Percentiles rank a stretch among this genome's conserved stretches.
Conservation (phyloP, 176 grass and related monocot species). For the Avena atlantica region DNA sequence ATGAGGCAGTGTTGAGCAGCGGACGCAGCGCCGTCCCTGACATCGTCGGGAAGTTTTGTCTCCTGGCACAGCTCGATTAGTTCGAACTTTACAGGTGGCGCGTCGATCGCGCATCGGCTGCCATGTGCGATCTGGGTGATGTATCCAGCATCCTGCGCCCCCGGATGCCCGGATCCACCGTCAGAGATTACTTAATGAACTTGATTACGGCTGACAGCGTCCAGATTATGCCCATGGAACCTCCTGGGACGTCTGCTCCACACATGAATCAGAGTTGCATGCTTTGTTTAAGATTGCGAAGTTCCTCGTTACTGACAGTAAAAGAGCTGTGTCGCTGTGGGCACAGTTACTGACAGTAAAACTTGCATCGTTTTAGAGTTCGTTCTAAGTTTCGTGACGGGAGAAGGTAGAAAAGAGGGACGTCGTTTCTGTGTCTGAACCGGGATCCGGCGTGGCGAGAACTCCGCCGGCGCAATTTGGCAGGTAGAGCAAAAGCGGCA, state of each 20-base stretch:
- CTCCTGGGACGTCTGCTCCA: not conserved
- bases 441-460: not conserved
- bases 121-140: not conserved
- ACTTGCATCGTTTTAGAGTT: not conserved
- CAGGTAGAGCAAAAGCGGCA: not conserved
- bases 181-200: not conserved
- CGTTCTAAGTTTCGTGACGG: not conserved
- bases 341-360: not conserved
- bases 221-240: not conserved
- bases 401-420: not conserved
- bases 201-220: not conserved
- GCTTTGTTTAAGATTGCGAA: too few species aligned
- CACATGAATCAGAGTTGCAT: too few species aligned
- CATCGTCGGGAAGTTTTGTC: not conserved
- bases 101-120: not conserved
- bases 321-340: not conserved
- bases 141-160: not conserved
- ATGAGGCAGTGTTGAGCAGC: not conserved
- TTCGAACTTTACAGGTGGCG: conserved; percentile 14
- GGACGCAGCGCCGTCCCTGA: not conserved
- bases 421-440: not conserved
- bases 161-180: conserved; percentile 9
- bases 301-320: too few species aligned
- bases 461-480: conserved; percentile 12
- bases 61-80: not conserved